Base-by-base conservation (phyloP, 208 protist species). In the Crithidia expoeki region DNA sequence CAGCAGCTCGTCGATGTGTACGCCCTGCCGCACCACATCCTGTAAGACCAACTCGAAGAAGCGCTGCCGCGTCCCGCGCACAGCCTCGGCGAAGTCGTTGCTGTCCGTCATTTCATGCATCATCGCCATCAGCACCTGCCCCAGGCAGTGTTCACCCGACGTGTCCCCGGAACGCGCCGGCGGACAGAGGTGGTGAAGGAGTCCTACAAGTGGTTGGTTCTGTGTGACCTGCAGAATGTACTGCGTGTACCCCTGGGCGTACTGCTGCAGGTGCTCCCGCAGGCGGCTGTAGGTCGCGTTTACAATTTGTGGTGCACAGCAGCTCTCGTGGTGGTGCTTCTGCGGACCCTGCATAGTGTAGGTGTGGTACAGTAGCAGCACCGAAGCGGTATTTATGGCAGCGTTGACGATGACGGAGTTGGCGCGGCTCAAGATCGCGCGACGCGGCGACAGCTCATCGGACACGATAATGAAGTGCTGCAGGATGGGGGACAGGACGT, bases 391-490 rank as follows among this genome's bases (percentile, higher is more conserved):
- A 65, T 92, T 92, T 25, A 93, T 46, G 23, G 89, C 89, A 34
- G 89, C 80, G 73, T 96, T 96, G 40, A 93, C 61, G n/a, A 92
- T 81, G 38, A 82, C 80, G 16, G 85, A 88, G 70, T 92, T 90
- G 16, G 87, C 92, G 44, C 83, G 83, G 38, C 89, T 90, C 17
- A 96, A 68, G 21, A 87, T 78, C 11, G 83, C 80, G 11, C 92
- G 88, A 23, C 79, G 81, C 4, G 80, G 71, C 28, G 71, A 71
- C 21, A 96, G 77, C 17, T 72, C 68, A 16, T 86, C 78, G 72
- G 85, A 92, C 21, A 83, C 85, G 28, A 96, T 76, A n/a, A 94
- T 53, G 72, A 93, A 93, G 73, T 96, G 92, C 71, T 96, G 92
- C 42, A 96, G 76, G 25, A 89, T 57, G 0, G 92, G 92, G 19